A percentile compares a stretch with the other conserved stretches of the same genome.
Conservation (phyloP, 2,329 filamentous ascomycete genomes). For the Cordyceps farinosa region DNA sequence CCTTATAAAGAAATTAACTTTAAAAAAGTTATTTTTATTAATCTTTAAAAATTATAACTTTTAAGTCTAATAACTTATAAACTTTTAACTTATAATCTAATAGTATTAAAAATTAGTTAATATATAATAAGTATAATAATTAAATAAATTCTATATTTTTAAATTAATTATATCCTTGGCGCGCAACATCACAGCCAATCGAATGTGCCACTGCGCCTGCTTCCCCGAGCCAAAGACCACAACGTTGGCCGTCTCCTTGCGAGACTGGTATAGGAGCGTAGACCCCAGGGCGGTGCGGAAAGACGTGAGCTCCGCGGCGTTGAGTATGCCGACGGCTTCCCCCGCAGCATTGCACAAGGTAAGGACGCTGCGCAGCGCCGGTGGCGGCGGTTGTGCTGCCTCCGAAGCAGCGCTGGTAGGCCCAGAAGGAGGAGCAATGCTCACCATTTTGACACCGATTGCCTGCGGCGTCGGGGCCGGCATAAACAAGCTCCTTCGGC, state of each 20-base stretch:
- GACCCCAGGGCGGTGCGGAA: slow-evolving; percentile 63
- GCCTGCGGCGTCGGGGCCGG: slow-evolving; percentile 58
- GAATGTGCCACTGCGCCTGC: slow-evolving; percentile 70
- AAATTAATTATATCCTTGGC: slow-evolving; percentile 23
- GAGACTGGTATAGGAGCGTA: slow-evolving; percentile 55
- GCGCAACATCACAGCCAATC: slow-evolving; percentile 56
- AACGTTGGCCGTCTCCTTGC: slow-evolving; percentile 42
- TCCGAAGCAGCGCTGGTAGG: slow-evolving; percentile 14
- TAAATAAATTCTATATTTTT: too few relatives aligned
- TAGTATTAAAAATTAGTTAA: too few relatives aligned
- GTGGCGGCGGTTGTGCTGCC: slow-evolving; percentile 12
- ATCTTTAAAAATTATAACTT: too few relatives aligned
- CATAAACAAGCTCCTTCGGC: slow-evolving; percentile 63
- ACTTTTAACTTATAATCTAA: too few relatives aligned
- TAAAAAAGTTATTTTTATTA: too few relatives aligned
- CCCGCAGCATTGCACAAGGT: slow-evolving; percentile 57
- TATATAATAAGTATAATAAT: too few relatives aligned
- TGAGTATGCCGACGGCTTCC: slow-evolving; percentile 49
- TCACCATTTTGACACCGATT: slow-evolving; percentile 62
- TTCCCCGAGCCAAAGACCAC: slow-evolving; percentile 67
- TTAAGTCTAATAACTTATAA: too few relatives aligned
- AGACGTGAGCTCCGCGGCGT: slow-evolving; percentile 63
- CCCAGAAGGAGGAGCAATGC: slow-evolving; percentile 28
- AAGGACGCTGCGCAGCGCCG: slow-evolving; percentile 48
- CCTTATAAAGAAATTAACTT: too few relatives aligned